Evolutionary conservation across 257 asterid genomes (phyloP).

Genomic region (Nicotiana obtusifolia): DNA sequence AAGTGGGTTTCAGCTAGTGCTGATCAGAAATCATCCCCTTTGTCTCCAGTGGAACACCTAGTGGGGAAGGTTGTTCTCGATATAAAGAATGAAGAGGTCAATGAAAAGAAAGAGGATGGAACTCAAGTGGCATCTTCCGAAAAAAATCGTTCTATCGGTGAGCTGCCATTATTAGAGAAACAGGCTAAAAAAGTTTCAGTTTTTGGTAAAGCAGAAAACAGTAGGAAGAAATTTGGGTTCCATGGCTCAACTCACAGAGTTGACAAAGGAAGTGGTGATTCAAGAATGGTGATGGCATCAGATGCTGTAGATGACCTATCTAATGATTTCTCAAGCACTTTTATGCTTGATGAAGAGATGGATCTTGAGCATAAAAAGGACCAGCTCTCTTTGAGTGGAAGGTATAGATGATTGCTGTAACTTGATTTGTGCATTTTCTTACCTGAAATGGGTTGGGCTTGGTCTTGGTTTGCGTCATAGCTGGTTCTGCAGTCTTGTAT

Average conservation of each 20-base stretch:
- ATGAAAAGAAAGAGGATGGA: constrained; percentile 30
- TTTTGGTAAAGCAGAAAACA: constrained; percentile 22
- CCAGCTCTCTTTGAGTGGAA: constrained; percentile 34
- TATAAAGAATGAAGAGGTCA: constrained; percentile 24
- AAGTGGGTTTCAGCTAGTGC: constrained; percentile 53
- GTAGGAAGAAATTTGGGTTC: constrained; percentile 17
- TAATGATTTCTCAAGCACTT: constrained; percentile 59
- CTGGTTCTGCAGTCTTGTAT: background rate
- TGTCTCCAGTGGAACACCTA: constrained; percentile 16
- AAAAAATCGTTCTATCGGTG: constrained; percentile 24
- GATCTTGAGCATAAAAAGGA: constrained; percentile 53
- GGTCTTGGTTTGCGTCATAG: background rate
- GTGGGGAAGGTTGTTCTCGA: constrained; percentile 17
- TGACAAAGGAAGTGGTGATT: constrained; percentile 11
- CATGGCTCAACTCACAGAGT: constrained; percentile 16
- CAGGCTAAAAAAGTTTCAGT: constrained; percentile 15
- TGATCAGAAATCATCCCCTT: constrained; percentile 29
- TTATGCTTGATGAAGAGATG: constrained; percentile 83
- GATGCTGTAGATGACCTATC: constrained; percentile 39
- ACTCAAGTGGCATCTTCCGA: constrained; percentile 22
- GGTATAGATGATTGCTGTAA: constrained; percentile 36
- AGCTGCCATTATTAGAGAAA: constrained; percentile 19
- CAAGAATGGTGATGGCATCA: constrained; percentile 22
- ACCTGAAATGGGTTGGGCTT: background rate
- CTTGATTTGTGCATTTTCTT: background rate